Conservation (phyloP, 768 basidiomycete species). For the Leccinum broughii region DNA sequence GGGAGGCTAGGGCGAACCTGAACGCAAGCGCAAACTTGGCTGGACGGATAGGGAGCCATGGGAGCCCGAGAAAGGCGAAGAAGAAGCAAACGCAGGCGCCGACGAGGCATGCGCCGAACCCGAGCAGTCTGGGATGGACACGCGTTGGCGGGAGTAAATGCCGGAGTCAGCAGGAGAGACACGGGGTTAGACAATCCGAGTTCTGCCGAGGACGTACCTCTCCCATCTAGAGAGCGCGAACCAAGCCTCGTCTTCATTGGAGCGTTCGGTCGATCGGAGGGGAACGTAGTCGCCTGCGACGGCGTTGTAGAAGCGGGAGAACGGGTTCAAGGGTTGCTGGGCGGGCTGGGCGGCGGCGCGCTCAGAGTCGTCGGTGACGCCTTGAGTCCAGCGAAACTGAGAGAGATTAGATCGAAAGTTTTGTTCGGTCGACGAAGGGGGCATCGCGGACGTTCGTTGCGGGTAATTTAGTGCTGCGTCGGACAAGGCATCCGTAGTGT, state of each 20-base stretch:
- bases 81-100: constrained; percentile 95
- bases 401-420: constrained; percentile 73
- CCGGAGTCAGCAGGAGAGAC: not conserved
- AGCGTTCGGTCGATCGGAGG: constrained; percentile 73
- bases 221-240: constrained; percentile 94
- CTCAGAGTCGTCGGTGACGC: constrained; percentile 70
- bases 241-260: constrained; percentile 96
- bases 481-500: not conserved
- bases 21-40: constrained; percentile 91
- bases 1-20: constrained; percentile 44
- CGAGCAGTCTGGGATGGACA: constrained; percentile 61
- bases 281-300: constrained; percentile 89
- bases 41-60: constrained; percentile 69
- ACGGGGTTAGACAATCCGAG: not conserved
- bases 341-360: constrained; percentile 33
- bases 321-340: constrained; percentile 52
- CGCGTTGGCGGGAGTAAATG: not conserved
- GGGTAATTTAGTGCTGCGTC: not conserved
- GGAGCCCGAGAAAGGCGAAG: constrained; percentile 81
- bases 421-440: constrained; percentile 47
- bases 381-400: constrained; percentile 85
- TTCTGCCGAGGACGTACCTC: constrained; percentile 45
- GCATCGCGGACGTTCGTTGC: not conserved
- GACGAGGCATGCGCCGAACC: constrained; percentile 85
- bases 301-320: constrained; percentile 84